Conservation (phyloP, 2,329 filamentous ascomycete species). For the Teratosphaeria epicoccoides region DNA sequence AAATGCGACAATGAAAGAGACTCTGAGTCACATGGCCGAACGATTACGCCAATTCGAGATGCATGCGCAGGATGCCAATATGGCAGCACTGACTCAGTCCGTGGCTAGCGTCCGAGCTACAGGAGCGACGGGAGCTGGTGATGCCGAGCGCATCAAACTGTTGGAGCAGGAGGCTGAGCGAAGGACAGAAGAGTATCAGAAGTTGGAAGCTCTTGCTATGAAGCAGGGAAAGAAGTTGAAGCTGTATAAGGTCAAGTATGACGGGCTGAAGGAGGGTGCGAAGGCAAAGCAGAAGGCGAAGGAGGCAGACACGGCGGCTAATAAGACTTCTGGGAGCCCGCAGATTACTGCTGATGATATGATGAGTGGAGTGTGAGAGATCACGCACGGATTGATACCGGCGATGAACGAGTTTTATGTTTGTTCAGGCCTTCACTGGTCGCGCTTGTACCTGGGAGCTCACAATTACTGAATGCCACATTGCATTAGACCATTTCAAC, state of each 20-base stretch:
- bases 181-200: conserved; percentile 50
- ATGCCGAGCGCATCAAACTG: conserved; percentile 23
- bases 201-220: conserved; percentile 50
- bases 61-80: conserved; percentile 67
- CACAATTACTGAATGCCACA: no score
- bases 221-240: conserved; percentile 52
- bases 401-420: neutral
- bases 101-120: conserved; percentile 40
- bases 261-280: conserved; percentile 57
- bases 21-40: conserved; percentile 75
- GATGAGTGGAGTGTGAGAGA: neutral
- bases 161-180: conserved; percentile 56
- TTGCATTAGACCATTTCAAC: neutral
- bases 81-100: conserved; percentile 73
- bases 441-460: no score
- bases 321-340: neutral
- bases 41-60: conserved; percentile 89
- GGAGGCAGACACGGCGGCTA: neutral
- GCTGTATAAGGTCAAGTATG: conserved; percentile 57
- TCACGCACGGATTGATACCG: neutral
- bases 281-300: conserved; percentile 6
- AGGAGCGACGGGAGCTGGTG: conserved; percentile 1
- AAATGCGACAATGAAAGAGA: conserved; percentile 73
- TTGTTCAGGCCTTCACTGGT: neutral
- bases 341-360: neutral